Base-by-base conservation (phyloP, 2,329 filamentous ascomycete genomes). In the Aspergillus sp. region DNA sequence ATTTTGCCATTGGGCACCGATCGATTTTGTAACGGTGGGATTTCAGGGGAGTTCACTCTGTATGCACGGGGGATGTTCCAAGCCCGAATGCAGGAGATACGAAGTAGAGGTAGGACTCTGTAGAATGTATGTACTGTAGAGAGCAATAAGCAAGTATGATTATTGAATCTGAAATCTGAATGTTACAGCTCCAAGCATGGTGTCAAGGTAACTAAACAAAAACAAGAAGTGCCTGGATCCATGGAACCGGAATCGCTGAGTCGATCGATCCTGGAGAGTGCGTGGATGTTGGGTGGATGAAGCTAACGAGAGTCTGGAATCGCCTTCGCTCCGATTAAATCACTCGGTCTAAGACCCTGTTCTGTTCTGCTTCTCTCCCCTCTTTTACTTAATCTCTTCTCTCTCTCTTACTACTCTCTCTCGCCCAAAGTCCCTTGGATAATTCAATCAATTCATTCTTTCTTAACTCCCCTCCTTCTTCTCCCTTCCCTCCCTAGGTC, bases 161-260 rank as follows among this genome's bases (percentile, higher is more conserved):
- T 29, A 29, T 29, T 29, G 26, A 7, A 29, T 29, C 26, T 29
- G 26, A 9, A 4, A 24, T 24, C 24, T 1, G 5, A 24, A 29
- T 7, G 26, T 29, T 29, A 29, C 26, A 29, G 26, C 26, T 7
- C 26, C 26, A 9, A 7, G 26, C 26, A 29, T 7, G 26, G 32
- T 36, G 12, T 36, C 32, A 7, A 36, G 32, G 26, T 20, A 46
- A 46, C 20, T 47, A 47, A 47, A 47, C 45, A 24, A 47, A 47
- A 47, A 47, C 45, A 47, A 47, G 45, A 24, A 11, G 45, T 46
- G 42, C 14, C 6, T 46, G 42, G 42, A 12, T 45, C 52, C 52
- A 54, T 54, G 52, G 52, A 54, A 54, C 52, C 32, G 52, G 52
- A 45, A 24, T n/a, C 52, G 50, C 52, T 12, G 16, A 47, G 45